phyloP scores from a whole-genome alignment of 2,329 filamentous ascomycete genomes.

The Didymella sp. region DNA sequence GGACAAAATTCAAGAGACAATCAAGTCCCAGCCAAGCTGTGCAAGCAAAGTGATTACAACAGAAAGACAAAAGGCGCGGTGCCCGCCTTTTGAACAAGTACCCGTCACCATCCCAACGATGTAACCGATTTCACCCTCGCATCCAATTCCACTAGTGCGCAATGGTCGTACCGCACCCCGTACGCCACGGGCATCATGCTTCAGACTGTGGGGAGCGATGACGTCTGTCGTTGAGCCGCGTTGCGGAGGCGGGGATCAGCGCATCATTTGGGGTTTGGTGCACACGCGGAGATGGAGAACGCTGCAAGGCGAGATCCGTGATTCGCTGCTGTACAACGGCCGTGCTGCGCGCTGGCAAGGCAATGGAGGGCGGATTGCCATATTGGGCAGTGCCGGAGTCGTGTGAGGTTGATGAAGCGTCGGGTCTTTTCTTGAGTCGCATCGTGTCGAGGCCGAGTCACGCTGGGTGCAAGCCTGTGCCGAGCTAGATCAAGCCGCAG shows the following conservation, averaged over 20 bases:
- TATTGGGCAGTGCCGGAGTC: constrained; percentile 3
- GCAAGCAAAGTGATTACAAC: constrained; percentile 3
- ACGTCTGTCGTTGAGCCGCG: constrained; percentile 19
- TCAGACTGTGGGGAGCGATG: constrained; percentile 7
- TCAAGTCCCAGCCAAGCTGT: constrained; percentile 4
- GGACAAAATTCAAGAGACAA: constrained; percentile 2
- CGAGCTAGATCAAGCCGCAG: constrained; percentile 15
- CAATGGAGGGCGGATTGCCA: constrained; percentile 3
- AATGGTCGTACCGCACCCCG: constrained; percentile 6
- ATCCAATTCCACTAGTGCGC: constrained; percentile 10
- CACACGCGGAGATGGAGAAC: constrained; percentile 2
- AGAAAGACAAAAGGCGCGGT: constrained; percentile 2
- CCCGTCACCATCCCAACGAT: constrained; percentile 9
- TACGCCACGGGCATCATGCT: constrained; percentile 12
- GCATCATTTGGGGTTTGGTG: constrained; percentile 15
- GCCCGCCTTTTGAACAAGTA: constrained; percentile 13
- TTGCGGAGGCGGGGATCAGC: constrained; percentile 19
- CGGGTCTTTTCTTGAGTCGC: constrained; percentile 7
- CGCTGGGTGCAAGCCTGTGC: constrained; percentile 8
- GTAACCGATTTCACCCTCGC: constrained; percentile 9
- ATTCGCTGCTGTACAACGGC: constrained; percentile 17
- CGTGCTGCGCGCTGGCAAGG: constrained; percentile 4
- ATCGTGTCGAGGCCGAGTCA: constrained; percentile 13
- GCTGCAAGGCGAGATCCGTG: constrained; percentile 7
- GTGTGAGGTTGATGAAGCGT: constrained; percentile 12